Percentiles rank a stretch among this genome's conserved stretches.
Evolutionary conservation across 208 protist genomes (phyloP).

Genomic region (Leishmania amazonensis): DNA sequence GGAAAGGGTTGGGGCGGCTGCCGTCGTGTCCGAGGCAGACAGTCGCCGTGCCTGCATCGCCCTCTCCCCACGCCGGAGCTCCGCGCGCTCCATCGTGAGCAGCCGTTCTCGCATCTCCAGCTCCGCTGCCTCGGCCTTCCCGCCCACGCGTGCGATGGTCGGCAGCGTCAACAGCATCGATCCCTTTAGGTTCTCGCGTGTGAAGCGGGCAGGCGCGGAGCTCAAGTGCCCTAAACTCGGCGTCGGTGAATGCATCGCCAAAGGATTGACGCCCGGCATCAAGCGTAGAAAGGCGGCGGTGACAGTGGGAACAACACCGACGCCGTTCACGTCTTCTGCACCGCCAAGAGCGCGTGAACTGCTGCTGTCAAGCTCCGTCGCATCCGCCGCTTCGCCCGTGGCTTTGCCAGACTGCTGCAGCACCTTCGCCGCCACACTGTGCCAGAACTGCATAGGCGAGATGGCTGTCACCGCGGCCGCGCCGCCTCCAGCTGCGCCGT

Average conservation of each 20-base stretch:
- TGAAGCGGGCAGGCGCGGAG: background rate
- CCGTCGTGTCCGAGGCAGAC: background rate
- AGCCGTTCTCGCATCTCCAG: background rate
- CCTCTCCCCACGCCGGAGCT: slow-evolving; percentile 1
- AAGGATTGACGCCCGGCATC: background rate
- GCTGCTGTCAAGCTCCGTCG: background rate
- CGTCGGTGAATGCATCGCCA: slow-evolving; percentile 1
- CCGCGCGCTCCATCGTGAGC: slow-evolving; percentile 1
- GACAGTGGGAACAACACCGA: background rate
- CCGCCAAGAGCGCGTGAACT: slow-evolving; percentile 10
- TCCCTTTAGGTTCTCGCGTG: slow-evolving; percentile 21
- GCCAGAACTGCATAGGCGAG: slow-evolving; percentile 27
- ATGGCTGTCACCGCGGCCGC: slow-evolving; percentile 1
- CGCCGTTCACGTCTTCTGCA: background rate
- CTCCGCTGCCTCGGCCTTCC: background rate
- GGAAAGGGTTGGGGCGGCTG: background rate
- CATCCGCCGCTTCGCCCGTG: background rate
- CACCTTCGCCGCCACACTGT: slow-evolving; percentile 23
- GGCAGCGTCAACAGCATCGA: slow-evolving; percentile 43
- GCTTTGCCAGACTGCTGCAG: slow-evolving; percentile 13
- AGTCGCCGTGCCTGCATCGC: background rate
- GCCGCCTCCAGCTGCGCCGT: background rate
- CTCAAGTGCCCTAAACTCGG: slow-evolving; percentile 13
- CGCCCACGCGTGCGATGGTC: slow-evolving; percentile 13
- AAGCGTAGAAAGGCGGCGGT: background rate